Base-by-base conservation (phyloP, 371 early-diverging fungal species). In the Mortierella sp. region DNA sequence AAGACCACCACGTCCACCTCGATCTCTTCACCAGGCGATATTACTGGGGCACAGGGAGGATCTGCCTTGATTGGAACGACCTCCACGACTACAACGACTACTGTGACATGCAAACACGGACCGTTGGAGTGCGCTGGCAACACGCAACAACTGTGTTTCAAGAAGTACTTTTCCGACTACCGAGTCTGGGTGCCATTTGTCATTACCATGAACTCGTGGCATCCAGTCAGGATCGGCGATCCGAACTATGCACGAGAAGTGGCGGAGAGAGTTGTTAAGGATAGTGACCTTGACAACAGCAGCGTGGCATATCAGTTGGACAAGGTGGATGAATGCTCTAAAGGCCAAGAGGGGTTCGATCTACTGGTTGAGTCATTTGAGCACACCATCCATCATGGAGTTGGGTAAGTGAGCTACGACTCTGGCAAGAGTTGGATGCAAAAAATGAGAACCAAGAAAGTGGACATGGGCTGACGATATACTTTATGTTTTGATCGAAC, bases 101-200 rank as follows among this genome's bases (percentile, higher is more conserved):
- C 55, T 0, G 71, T 70, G 19, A 71, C 48, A 19, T 78, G 85
- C 41, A 82, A 73, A 54, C 86, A 85, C 61, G 86, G 86, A 3
- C 65, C 73, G 1, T 14, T 71, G 9, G 86, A 85, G 28, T 85
- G 86, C 52, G 70, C 79, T 1, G 86, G 86, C 1, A 83, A 85
- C 57, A 80, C 61, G 7, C 86, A 85, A 28, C 81, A 85, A 51
- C 66, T 85, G 8, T 85, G 86, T 46, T 83, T 81, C 70, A 70
- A 73, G 14, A 70, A 81, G 19, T 65, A 71, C 12, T 76, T 81
- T 43, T 81, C 81, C 24, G 71, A 78, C 21, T 56, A 61, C 16
- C 31, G 49, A 2, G 45, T 67, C 21, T 83, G 85, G 85, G 69
- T 82, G 13, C 47, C 67, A 0, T 85, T 82, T 30, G 73, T 79